phyloP scores from a whole-genome alignment of 108 stramenopile species.

The Nitzschia palea region DNA sequence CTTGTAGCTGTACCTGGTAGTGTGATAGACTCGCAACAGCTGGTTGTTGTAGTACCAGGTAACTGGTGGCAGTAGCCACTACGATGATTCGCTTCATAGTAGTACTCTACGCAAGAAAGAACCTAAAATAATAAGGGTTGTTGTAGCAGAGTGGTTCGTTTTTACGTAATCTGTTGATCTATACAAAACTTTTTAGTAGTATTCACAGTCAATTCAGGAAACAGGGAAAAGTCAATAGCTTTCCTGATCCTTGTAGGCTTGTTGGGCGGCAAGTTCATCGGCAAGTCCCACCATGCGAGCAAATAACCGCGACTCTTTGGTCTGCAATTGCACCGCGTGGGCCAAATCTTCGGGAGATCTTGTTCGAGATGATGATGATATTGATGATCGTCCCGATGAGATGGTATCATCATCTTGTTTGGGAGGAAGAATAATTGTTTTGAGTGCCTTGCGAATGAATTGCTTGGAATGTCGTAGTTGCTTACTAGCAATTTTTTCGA shows the following conservation, averaged over 20 bases:
- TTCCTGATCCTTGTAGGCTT: background rate
- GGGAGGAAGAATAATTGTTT: background rate
- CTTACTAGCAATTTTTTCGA: background rate
- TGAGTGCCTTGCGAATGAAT: background rate
- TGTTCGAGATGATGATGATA: background rate
- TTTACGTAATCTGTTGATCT: too few species aligned
- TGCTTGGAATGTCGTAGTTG: conserved; percentile 5
- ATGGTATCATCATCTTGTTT: background rate
- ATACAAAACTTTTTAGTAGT: too few species aligned
- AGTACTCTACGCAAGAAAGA: too few species aligned
- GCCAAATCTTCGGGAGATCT: background rate
- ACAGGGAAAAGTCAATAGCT: too few species aligned
- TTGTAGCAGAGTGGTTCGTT: too few species aligned
- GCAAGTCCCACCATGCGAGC: background rate
- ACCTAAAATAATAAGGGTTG: too few species aligned
- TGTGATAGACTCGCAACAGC: too few species aligned
- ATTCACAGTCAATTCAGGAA: too few species aligned
- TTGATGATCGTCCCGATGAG: background rate
- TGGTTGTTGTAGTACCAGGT: too few species aligned
- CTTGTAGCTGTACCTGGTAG: too few species aligned
- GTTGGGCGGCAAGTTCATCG: conserved; percentile 7
- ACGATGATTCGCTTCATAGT: too few species aligned
- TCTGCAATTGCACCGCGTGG: background rate
- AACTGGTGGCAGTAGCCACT: too few species aligned
- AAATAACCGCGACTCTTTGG: background rate